Conservation (phyloP, 306 rosid species). For the Vicia sativa region DNA sequence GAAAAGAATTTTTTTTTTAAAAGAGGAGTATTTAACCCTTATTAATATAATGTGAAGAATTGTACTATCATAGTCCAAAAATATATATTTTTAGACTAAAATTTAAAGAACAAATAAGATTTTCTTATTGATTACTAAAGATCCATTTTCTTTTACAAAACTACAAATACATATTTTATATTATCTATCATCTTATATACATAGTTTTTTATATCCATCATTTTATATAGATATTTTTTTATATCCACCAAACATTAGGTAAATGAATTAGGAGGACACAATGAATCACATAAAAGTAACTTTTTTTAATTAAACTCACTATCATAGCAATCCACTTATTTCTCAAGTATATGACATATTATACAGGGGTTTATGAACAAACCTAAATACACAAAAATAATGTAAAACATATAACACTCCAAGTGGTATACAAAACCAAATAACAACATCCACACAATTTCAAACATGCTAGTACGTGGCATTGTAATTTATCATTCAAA, state of each 20-base stretch:
- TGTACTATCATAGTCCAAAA: too few species aligned
- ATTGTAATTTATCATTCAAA: constrained; percentile 52
- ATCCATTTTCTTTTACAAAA: neutral
- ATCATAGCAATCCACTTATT: constrained; percentile 69
- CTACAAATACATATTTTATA: neutral
- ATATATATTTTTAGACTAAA: too few species aligned
- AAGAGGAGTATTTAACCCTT: too few species aligned
- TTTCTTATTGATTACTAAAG: too few species aligned
- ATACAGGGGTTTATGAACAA: constrained; percentile 51
- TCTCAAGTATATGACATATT: constrained; percentile 48
- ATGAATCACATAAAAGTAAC: constrained; percentile 37
- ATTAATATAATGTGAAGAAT: too few species aligned
- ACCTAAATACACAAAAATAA: constrained; percentile 89
- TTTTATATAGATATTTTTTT: neutral
- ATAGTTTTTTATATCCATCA: neutral
- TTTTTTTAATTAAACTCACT: constrained; percentile 47
- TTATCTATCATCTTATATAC: neutral
- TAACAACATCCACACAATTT: constrained; percentile 55
- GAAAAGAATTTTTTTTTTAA: too few species aligned
- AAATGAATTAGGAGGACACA: constrained; percentile 39
- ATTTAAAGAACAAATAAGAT: too few species aligned
- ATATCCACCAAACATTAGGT: constrained; percentile 42
- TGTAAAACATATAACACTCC: constrained; percentile 61
- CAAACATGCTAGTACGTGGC: constrained; percentile 31
- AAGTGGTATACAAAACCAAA: constrained; percentile 58